A percentile compares a stretch with the other conserved stretches of the same genome.
phyloP scores from a whole-genome alignment of 208 protist species.

The Trypanosoma melophagium region DNA sequence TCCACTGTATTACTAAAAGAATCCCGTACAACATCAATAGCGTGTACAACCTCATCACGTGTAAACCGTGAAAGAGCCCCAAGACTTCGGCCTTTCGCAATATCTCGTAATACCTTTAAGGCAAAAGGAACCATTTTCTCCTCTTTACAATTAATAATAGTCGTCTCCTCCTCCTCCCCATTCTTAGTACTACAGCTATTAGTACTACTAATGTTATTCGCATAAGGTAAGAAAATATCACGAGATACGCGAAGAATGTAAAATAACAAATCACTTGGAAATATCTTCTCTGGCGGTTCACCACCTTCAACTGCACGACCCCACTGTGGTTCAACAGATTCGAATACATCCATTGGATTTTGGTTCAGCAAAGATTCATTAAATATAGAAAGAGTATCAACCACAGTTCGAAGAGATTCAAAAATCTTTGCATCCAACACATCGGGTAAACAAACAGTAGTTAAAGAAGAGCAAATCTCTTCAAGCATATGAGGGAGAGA shows the following conservation, averaged over 20 bases:
- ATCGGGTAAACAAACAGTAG: background rate
- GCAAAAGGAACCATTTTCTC: background rate
- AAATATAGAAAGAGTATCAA: background rate
- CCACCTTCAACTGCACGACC: background rate
- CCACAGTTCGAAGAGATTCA: background rate
- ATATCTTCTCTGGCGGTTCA: background rate
- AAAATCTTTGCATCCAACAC: background rate
- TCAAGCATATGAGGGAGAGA: background rate
- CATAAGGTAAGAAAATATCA: background rate
- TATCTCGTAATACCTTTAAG: background rate
- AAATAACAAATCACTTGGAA: slow-evolving; percentile 4
- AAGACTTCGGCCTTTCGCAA: background rate
- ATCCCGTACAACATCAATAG: background rate
- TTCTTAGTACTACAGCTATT: no score
- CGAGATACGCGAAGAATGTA: background rate
- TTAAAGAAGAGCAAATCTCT: background rate
- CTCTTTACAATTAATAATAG: background rate
- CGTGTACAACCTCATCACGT: background rate
- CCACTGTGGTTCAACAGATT: background rate
- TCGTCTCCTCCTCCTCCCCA: no score
- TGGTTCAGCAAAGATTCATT: background rate
- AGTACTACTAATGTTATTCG: background rate
- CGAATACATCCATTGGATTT: background rate
- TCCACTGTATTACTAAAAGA: background rate
- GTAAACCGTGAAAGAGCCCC: background rate